phyloP scores from a whole-genome alignment of 768 basidiomycete species.

The Leccinum olivaceopallidum region DNA sequence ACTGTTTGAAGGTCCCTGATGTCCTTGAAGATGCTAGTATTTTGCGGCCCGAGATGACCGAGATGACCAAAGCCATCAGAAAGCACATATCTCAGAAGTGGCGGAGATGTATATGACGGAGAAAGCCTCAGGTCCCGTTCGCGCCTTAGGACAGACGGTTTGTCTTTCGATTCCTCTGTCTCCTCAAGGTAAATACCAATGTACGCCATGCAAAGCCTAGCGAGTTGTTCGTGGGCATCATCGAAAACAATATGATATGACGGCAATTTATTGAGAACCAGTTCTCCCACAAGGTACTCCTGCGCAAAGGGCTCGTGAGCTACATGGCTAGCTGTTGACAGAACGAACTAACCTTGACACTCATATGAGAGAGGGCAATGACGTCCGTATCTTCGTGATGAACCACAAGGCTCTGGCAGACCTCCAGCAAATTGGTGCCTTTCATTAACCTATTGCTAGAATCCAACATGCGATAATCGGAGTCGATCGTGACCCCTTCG shows the following conservation, averaged over 20 bases:
- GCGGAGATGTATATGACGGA: background rate
- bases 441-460: background rate
- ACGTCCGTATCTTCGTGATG: conserved; percentile 13
- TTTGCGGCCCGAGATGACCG: background rate
- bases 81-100: conserved; percentile 13
- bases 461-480: conserved; percentile 3
- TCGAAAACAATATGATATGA: conserved; percentile 11
- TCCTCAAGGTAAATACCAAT: conserved; percentile 8
- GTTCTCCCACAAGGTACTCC: conserved; percentile 17
- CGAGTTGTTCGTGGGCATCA: conserved; percentile 7
- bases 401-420: conserved; percentile 9
- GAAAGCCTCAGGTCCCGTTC: background rate
- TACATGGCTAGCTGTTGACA: background rate
- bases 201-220: conserved; percentile 15
- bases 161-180: background rate
- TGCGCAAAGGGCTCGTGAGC: background rate
- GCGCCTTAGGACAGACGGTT: background rate
- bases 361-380: conserved; percentile 15
- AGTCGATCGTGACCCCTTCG: conserved; percentile 11
- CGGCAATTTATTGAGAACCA: background rate
- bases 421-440: background rate
- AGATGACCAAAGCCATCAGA: conserved; percentile 14
- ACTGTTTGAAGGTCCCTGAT: background rate
- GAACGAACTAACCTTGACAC: conserved; percentile 12
- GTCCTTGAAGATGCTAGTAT: conserved; percentile 1